phyloP scores from a whole-genome alignment of 1,284 basidiomycete genomes.

The Entoloma clypeatum region DNA sequence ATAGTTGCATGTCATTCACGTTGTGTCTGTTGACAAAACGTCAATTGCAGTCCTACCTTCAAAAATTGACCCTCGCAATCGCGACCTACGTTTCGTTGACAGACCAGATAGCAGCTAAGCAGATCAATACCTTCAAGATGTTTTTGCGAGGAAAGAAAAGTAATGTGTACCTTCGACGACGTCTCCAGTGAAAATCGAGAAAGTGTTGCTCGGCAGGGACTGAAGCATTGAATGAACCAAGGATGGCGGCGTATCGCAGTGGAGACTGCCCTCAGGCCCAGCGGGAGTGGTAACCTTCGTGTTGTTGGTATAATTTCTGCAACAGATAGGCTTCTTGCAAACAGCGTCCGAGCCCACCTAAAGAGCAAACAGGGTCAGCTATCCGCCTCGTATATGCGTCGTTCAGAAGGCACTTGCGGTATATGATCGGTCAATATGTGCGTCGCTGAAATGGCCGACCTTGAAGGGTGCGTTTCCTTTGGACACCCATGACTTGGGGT shows the following conservation, averaged over 20 bases:
- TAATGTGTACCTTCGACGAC: conserved; percentile 47
- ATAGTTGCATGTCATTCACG: conserved; percentile 37
- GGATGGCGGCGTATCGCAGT: conserved; percentile 45
- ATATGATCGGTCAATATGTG: conserved; percentile 51
- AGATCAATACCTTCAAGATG: background rate
- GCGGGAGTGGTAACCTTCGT: conserved; percentile 39
- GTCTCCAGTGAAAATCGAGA: conserved; percentile 60
- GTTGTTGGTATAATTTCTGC: conserved; percentile 44
- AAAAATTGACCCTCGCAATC: background rate
- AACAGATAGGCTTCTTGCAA: conserved; percentile 60
- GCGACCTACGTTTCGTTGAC: conserved; percentile 37
- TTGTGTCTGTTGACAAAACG: conserved; percentile 30
- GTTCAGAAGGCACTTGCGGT: conserved; percentile 31
- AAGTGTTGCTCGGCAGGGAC: conserved; percentile 39
- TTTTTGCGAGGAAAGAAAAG: background rate
- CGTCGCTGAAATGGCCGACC: conserved; percentile 51
- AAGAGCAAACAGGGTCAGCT: background rate
- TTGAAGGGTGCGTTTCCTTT: conserved; percentile 42
- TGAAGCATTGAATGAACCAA: conserved; percentile 51
- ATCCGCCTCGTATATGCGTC: background rate
- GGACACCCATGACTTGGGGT: conserved; percentile 34
- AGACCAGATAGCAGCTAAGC: conserved; percentile 47
- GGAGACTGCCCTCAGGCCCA: conserved; percentile 41
- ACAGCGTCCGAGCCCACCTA: conserved; percentile 48
- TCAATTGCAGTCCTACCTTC: background rate